Evolutionary conservation across 2,329 filamentous ascomycete species (phyloP), one percentile per base, ranked within the genome.

Genomic region (Rosellinia necatrix): DNA sequence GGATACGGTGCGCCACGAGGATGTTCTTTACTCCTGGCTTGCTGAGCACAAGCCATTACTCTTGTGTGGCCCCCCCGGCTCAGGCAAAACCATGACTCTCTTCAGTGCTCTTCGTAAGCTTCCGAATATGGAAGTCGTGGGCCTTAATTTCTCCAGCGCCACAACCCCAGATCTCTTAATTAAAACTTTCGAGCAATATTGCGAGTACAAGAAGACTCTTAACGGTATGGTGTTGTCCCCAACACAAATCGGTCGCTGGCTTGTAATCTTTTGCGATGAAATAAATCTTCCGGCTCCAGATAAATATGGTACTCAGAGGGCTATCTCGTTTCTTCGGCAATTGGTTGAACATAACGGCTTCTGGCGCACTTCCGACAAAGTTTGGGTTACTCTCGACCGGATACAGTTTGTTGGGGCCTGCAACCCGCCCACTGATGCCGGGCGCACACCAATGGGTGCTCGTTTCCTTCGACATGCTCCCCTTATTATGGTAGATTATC

Each of bases 401-500:
- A 97, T 99, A 68, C 94, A 99, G 71, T 99, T 99, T 65, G 96
- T 99, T 49, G 94, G 94, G 66, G 94, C 94, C 68, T 99, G 94
- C 73, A 99, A 99, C 75, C 96, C 94, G 66, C 94, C 94, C 0
- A 97, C 94, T 0, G 96, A 99, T 75, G 92, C 92, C 65, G 94
- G 94, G 22, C 92, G 94, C 82, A 97, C 94, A 10, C 89, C 94
- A 0, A 87, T 99, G 79, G 94, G 91, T 38, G 86, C 91, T 46
- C 84, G 94, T 66, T 99, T 99, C 84, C 81, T 99, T 63, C 87
- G 96, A 56, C 96, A 99, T 73, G 92, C 94, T 13, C 94, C 94
- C n/a, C 84, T 99, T 51, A 90, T 99, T 75, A 99, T 99, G 96
- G 96, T 99, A 37, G 94, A 99, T 71, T 99, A 99, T 70, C 94